Percentiles rank a stretch among this genome's conserved stretches.
Conservation (phyloP, 2,329 filamentous ascomycete genomes). For the Talaromyces sp. region DNA sequence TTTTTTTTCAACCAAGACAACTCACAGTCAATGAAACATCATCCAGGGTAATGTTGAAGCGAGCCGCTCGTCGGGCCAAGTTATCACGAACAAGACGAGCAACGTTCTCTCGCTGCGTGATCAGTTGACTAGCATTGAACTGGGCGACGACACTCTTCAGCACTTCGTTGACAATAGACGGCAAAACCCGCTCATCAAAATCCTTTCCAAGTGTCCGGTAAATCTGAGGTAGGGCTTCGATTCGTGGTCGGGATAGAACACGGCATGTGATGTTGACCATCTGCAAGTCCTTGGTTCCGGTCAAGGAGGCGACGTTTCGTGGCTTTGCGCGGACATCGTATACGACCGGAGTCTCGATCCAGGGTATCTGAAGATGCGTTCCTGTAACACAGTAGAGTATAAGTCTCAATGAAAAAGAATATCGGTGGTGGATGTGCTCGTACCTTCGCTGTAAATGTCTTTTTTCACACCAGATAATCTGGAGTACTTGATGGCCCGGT, state of each 20-base stretch:
- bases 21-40: slow-evolving; percentile 93
- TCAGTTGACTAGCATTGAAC: slow-evolving; percentile 97
- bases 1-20: not conserved
- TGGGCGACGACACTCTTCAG: slow-evolving; percentile 98
- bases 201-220: slow-evolving; percentile 93
- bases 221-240: slow-evolving; percentile 89
- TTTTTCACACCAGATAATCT: slow-evolving; percentile 87
- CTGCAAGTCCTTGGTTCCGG: slow-evolving; percentile 97
- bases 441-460: slow-evolving; percentile 95
- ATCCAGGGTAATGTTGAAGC: slow-evolving; percentile 96
- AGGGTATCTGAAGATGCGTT: slow-evolving; percentile 90
- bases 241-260: slow-evolving; percentile 86
- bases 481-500: slow-evolving; percentile 97
- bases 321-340: slow-evolving; percentile 99
- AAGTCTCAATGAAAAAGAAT: not conserved
- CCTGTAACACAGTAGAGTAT: slow-evolving; percentile 46
- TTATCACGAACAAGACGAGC: slow-evolving; percentile 88
- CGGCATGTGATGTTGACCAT: slow-evolving; percentile 99
- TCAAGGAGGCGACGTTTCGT: slow-evolving; percentile 92
- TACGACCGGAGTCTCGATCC: slow-evolving; percentile 94
- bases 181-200: slow-evolving; percentile 94
- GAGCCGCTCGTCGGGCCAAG: slow-evolving; percentile 79
- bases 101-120: slow-evolving; percentile 98
- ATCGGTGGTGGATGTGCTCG: not conserved
- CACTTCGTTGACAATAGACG: slow-evolving; percentile 97